Evolutionary conservation across 2,329 filamentous ascomycete species (phyloP), one percentile per base, ranked within the genome.

Genomic region (Drechslera avenae): DNA sequence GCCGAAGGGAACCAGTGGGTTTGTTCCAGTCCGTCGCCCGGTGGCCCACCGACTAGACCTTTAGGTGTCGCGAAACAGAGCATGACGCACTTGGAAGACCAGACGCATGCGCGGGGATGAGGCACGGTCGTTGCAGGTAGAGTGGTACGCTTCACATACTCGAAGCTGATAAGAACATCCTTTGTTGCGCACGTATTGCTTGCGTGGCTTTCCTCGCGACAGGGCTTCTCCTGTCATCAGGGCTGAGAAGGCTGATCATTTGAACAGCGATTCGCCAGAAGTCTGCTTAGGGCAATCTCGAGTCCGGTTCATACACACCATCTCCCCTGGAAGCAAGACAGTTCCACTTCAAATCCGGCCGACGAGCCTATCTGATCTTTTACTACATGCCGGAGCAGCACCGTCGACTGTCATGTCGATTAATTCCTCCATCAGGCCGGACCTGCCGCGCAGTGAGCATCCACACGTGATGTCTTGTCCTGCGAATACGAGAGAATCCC

Each of bases 191-290:
- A 34, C 46, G 43, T 39, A 37, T 56, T 61, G 61, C 50, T 48
- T 52, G 61, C 51, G 62, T 63, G 60, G 56, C 54, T 56, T 23
- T 34, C 39, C 35, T 21, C 41, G 19, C 39, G 48, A 52, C 52
- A 57, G 52, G 61, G 54, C 58, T 50, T 42, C 45, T 56, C 57
- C 53, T 56, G 60, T 62, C 59, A 58, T 28, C 26, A 28, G 26
- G 26, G 26, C 26, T 28, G 26, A 28, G 54, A 56, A 51, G 59
- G 57, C 60, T 59, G 57, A 53, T 59, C 64, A 58, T 63, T 54
- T 62, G 67, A 56, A 52, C 56, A 62, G 56, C 59, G 42, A 68
- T 71, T 70, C 67, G 68, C 67, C 54, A 44, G 28, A 17, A 17
- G 39, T 39, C 40, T 34, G 39, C 41, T 33, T 56, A 53, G 52